These are phyloP conservation scores for Candida xyloterini DNA, from an alignment of 805 yeast species.

Conservation along the genomic window DNA sequence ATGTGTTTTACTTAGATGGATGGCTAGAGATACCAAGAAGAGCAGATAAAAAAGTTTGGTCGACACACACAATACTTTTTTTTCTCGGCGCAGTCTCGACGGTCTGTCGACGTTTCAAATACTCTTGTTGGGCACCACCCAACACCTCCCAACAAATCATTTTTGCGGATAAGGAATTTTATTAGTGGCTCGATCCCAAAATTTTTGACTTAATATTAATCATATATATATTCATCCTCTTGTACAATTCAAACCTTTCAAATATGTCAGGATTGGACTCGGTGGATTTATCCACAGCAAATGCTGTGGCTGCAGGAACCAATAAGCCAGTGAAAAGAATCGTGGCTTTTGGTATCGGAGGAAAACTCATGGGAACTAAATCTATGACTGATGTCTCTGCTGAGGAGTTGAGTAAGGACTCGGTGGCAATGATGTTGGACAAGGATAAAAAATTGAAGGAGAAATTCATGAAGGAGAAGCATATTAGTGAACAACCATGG, in stretches of 20 bases:
- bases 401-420: slow-evolving; percentile 54
- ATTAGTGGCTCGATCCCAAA: slow-evolving; percentile 8
- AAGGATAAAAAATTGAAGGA: slow-evolving; percentile 43
- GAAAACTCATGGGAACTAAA: slow-evolving; percentile 78
- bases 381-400: slow-evolving; percentile 66
- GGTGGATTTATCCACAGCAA: slow-evolving; percentile 67
- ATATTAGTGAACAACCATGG: slow-evolving; percentile 79
- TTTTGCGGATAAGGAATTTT: slow-evolving; percentile 1
- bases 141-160: slow-evolving; percentile 14
- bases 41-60: neutral
- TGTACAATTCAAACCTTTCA: neutral
- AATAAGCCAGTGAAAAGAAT: slow-evolving; percentile 67
- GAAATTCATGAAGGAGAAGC: slow-evolving; percentile 43
- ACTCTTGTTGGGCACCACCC: slow-evolving; percentile 14
- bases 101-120: slow-evolving; percentile 3
- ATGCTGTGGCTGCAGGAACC: slow-evolving; percentile 79
- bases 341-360: slow-evolving; percentile 76
- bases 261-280: slow-evolving; percentile 29
- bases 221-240: slow-evolving; percentile 4
- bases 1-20: neutral
- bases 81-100: slow-evolving; percentile 3
- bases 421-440: slow-evolving; percentile 44
- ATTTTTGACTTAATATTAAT: slow-evolving; percentile 4
- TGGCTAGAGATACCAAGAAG: neutral
- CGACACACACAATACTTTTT: slow-evolving; percentile 1